phyloP scores from a whole-genome alignment of 441 rosid genomes.

The Erodium chrysanthum region DNA sequence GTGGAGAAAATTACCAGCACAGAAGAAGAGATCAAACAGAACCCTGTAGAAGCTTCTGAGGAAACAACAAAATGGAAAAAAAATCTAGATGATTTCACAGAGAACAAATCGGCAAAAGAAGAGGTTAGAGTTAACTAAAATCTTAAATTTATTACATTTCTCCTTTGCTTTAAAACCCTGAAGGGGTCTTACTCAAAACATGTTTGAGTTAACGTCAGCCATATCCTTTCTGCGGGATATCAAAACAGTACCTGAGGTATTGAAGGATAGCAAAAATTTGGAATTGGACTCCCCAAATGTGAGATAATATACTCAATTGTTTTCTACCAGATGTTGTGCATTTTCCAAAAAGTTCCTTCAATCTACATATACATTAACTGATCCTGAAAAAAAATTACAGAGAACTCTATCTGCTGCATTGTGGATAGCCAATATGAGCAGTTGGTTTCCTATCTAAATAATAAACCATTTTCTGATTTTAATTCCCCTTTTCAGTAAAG shows the following conservation, averaged over 20 bases:
- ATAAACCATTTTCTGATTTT: background rate
- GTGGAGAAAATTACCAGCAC: background rate
- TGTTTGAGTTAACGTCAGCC: conserved; percentile 4
- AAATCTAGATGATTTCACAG: conserved; percentile 10
- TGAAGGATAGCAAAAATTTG: conserved; percentile 11
- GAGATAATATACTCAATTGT: conserved; percentile 3
- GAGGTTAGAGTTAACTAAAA: conserved; percentile 16
- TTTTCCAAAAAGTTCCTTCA: background rate
- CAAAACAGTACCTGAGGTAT: conserved; percentile 17
- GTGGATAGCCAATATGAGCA: background rate
- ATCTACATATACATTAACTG: background rate
- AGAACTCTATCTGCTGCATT: background rate
- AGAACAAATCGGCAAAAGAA: background rate
- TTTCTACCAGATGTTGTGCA: background rate
- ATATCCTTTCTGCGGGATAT: conserved; percentile 17
- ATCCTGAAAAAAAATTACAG: background rate
- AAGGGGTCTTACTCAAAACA: background rate
- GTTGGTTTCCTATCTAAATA: background rate
- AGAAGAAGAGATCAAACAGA: conserved; percentile 1
- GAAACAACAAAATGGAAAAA: conserved; percentile 4
- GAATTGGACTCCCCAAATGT: conserved; percentile 8
- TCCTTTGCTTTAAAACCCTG: conserved; percentile 5
- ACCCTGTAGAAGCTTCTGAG: conserved; percentile 9
- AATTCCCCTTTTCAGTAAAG: background rate
- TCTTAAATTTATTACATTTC: background rate